A percentile compares a stretch with the other conserved stretches of the same genome.
phyloP scores from a whole-genome alignment of 2,329 filamentous ascomycete species.

The Pseudocercospora musae region DNA sequence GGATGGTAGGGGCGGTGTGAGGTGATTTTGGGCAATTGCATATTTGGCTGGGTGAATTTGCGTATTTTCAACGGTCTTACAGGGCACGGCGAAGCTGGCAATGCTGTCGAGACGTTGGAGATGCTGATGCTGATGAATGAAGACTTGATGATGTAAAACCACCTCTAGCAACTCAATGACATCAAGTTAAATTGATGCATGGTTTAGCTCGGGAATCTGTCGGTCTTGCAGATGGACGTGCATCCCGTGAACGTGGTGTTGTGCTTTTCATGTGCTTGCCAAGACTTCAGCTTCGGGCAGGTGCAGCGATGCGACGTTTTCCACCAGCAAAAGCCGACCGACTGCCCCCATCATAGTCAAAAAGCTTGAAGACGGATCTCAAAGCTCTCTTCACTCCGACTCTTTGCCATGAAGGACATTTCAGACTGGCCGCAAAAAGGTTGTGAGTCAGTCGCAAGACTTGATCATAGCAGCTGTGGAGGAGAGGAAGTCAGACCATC shows the following conservation, averaged over 20 bases:
- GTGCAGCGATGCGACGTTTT: background rate
- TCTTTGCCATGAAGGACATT: background rate
- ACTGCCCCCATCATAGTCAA: too few relatives aligned
- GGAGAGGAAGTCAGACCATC: too few relatives aligned
- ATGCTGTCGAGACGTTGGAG: background rate
- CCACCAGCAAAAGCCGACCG: too few relatives aligned
- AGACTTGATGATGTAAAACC: background rate
- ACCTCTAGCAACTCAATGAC: background rate
- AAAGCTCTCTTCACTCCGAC: background rate
- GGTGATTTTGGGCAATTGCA: background rate
- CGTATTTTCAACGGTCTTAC: background rate
- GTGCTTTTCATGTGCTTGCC: background rate
- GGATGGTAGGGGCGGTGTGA: background rate
- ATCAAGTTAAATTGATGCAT: background rate
- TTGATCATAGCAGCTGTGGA: background rate
- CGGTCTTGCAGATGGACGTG: background rate
- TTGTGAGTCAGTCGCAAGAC: background rate
- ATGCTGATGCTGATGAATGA: background rate
- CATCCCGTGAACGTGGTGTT: background rate
- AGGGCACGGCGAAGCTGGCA: background rate
- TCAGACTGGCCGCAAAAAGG: background rate
- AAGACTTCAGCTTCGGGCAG: background rate
- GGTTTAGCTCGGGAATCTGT: background rate
- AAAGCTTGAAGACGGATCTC: too few relatives aligned
- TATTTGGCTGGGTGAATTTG: background rate